Base-by-base conservation (phyloP, 2,329 filamentous ascomycete species). In the Dactylellina cionopaga region DNA sequence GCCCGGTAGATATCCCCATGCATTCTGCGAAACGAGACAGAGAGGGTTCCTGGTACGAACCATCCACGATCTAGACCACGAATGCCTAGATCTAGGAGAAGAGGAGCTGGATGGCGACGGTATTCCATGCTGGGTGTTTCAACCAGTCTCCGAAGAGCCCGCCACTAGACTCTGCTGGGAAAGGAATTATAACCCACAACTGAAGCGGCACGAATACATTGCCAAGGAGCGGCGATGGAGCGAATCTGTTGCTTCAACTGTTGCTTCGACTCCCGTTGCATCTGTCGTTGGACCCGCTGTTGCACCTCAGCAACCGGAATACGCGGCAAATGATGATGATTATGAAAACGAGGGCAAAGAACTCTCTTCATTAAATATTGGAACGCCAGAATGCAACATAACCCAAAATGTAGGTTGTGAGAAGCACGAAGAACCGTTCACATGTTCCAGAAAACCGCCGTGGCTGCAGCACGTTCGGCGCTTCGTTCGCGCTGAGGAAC, bases 401-500 rank as follows among this genome's bases (percentile, higher is more conserved):
- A n/a, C n/a, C n/a, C n/a, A n/a, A n/a, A n/a, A n/a, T n/a, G n/a
- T n/a, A n/a, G 7, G 5, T n/a, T 11, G 9, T 5, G 41, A 41
- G 49, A 37, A 39, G 33, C 24, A 17, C 5, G 31, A 31, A 10
- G 19, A 35, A 6, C 54, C 63, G 11, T 70, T 56, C 41, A 47
- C 56, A 5, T 70, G 65, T 29, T 41, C 31, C 13, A 43, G 33
- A 25, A 70, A 62, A 31, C 65, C 65, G 13, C 39, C 65, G 9
- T 70, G 65, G 65, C 41, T 70, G 2, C 65, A 62, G 47, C 49
- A 70, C 33, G 65, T 70, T 13, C 55, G 31, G 7, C 29, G 19
- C n/a, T 70, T 70, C 41, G 56, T 70, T 29, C 58, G 66, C 13
- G 66, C 58, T 5, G 66, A 71, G 27, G 66, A 71, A 24, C 29